Base-by-base conservation (phyloP, 169 alveolate species). In the Theileria parva region DNA sequence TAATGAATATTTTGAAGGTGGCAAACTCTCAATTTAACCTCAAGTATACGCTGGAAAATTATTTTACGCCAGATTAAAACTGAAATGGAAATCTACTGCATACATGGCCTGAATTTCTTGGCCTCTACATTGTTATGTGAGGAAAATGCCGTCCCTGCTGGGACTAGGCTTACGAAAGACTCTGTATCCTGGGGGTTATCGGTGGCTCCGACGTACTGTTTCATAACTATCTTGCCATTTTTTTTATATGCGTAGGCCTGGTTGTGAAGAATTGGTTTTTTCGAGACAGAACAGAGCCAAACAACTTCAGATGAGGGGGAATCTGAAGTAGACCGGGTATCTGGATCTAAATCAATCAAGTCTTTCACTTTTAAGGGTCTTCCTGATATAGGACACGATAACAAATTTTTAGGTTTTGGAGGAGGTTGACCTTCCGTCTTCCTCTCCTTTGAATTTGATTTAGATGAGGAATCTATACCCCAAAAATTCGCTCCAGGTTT, bases 371-470 rank as follows among this genome's bases (percentile, higher is more conserved):
- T 92, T 51, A 93, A 50, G 8, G 93, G 91, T 51, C 86, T 85
- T 57, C 93, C 91, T 61, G 93, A 85, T 60, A 93, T 88, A 28
- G 96, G 96, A 74, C 96, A 93, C 12, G 77, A 60, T 13, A 93
- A 65, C 4, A 72, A 34, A 25, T 79, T 85, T 44, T 84, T 79
- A 9, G 85, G 91, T 78, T 63, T 77, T 6, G 71, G 37, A 6
- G 78, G 81, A 15, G 67, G 32, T 37, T 68, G 34, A 17, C 1
- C 21, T 59, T 53, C 87, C 1, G 39, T 8, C n/a, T 77, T 74
- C 2, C 34, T 53, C 39, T 59, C 80, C 6, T 21, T 48, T n/a
- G 48, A 11, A 32, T 19, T 25, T 27, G 25, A 6, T 59, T 53
- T 74, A 30, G 61, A 63, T 25, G 32, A 19, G 39, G 66, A 68